These are phyloP conservation scores for Pestalotiopsis sp. DNA, from an alignment of 2,329 filamentous ascomycete genomes.

Conservation along the genomic window DNA sequence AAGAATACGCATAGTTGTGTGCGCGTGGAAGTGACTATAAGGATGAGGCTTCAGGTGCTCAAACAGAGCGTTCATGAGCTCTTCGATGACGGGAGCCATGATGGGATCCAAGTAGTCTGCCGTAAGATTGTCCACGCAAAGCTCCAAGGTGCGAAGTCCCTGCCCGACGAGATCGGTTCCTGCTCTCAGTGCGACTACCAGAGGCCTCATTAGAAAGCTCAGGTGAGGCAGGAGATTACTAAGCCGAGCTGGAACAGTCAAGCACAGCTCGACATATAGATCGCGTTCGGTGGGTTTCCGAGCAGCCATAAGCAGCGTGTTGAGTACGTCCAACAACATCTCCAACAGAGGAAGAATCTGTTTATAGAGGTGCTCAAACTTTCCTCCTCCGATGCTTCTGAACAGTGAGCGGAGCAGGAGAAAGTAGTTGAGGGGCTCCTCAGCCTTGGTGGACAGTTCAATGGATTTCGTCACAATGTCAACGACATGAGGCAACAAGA, in stretches of 20 bases:
- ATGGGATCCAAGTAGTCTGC: constrained; percentile 98
- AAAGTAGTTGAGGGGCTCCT: constrained; percentile 99
- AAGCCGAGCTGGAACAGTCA: constrained; percentile 91
- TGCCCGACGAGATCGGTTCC: constrained; percentile 94
- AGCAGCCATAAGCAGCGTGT: constrained; percentile 88
- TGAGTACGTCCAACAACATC: constrained; percentile 96
- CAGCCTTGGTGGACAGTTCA: constrained; percentile 89
- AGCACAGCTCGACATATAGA: constrained; percentile 93
- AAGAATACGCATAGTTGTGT: constrained; percentile 96
- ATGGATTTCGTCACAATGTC: constrained; percentile 98
- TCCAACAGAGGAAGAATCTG: constrained; percentile 94
- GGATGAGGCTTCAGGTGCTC: constrained; percentile 92
- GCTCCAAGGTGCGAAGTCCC: constrained; percentile 86
- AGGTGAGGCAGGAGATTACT: constrained; percentile 95
- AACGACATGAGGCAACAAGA: constrained; percentile 92
- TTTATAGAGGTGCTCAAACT: constrained; percentile 98
- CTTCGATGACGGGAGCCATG: constrained; percentile 98
- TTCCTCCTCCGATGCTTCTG: constrained; percentile 92
- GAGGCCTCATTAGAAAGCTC: constrained; percentile 93
- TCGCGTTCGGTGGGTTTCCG: constrained; percentile 90
- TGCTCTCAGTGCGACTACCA: constrained; percentile 92
- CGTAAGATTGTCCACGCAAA: constrained; percentile 97
- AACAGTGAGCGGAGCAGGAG: constrained; percentile 90
- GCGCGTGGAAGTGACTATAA: constrained; percentile 95
- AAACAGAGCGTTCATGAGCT: constrained; percentile 96